phyloP scores from a whole-genome alignment of 345 rosid species.

The Carallia pectinifolia region DNA sequence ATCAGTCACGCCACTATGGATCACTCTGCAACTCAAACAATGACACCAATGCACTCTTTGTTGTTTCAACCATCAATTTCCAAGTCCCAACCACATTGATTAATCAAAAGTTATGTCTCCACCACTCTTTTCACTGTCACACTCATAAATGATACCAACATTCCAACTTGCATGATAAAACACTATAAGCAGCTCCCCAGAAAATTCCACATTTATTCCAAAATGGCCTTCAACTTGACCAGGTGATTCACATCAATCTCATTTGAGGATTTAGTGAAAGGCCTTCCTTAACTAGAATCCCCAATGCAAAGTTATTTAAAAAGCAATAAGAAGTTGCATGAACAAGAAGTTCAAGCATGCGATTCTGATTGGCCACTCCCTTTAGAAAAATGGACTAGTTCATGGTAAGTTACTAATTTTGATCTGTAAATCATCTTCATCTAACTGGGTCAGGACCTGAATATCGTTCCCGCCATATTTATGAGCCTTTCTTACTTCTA shows the following conservation, averaged over 20 bases:
- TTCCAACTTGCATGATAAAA: constrained; percentile 6
- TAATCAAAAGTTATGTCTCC: not conserved
- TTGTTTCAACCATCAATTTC: not conserved
- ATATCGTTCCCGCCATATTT: not conserved
- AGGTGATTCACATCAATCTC: not conserved
- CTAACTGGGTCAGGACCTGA: not conserved
- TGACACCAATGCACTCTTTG: not conserved
- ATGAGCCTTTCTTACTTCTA: not conserved
- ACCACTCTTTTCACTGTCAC: constrained; percentile 4
- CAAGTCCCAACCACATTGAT: not conserved
- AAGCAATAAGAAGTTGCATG: no score
- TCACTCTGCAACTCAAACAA: no score
- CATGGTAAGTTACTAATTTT: not conserved
- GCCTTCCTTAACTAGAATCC: no score
- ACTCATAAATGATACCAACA: not conserved
- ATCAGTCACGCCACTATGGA: not conserved
- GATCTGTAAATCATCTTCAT: not conserved
- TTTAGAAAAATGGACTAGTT: not conserved
- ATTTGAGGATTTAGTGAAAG: not conserved
- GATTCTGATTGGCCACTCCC: no score
- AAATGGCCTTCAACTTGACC: constrained; percentile 2
- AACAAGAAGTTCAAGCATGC: no score
- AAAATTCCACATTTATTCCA: constrained; percentile 2
- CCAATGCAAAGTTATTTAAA: no score
- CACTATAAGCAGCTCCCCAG: not conserved